Evolutionary conservation across 2,329 filamentous ascomycete genomes (phyloP), one percentile per base, ranked within the genome.

Genomic region (Ascochyta rabiei): DNA sequence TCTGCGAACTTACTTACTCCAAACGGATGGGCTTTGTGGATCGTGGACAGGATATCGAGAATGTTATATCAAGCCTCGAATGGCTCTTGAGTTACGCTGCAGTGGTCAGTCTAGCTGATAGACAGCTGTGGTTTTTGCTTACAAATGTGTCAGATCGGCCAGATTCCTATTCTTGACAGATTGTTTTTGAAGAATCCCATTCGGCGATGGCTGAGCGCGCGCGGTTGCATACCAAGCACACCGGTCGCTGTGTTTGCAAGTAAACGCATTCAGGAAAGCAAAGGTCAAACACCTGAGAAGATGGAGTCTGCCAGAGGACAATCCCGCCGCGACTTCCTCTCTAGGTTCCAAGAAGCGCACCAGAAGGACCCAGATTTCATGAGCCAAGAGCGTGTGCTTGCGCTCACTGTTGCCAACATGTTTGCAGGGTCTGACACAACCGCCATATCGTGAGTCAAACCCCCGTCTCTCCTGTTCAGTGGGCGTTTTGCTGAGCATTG

Each of bases 391-490:
- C 60, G 57, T 18, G 57, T 62, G 6, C 53, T 62, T n/a, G 60
- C 54, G 10, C 55, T 60, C 15, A 61, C 57, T 5, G 44, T 55
- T 4, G 53, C 60, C 5, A 59, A 61, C 37, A 57, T 60, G 51
- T 50, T 60, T 12, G 53, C 49, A 4, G 57, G 57, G 15, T 48
- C 53, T 13, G 77, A 79, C 46, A 77, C 76, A 2, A 70, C 74
- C 9, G 72, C 69, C 39, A 67, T 72, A 0, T 70, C 71, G 1
- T 51, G 24, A 8, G 48, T 24, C 26, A 18, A 16, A 43, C 7
- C 2, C 9, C 19, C 6, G 1, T 18, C 4, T n/a, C 15, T 28
- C 26, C 4, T 30, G 28, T 34, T 30, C 3, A 26, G 13, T 16
- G 12, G 10, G 12, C 6, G 21, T 26, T 10, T 38, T 31, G 23